Conservation (phyloP, 208 protist genomes). For the Leishmania martiniquensis region DNA sequence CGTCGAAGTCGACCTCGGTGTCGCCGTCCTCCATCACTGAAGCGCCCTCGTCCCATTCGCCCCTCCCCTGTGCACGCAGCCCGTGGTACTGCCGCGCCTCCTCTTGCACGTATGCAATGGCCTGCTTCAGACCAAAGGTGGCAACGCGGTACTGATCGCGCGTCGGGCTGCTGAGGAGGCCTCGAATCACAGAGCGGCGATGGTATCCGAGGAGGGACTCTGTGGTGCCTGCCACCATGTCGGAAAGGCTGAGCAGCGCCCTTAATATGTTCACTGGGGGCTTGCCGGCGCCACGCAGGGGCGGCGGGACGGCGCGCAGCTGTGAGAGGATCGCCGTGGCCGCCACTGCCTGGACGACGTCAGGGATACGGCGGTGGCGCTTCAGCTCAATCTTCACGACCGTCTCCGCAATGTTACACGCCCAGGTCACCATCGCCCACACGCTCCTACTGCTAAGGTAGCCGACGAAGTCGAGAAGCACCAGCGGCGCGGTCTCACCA, state of each 20-base stretch:
- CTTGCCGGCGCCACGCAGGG: slow-evolving; percentile 4
- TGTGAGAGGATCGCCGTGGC: slow-evolving; percentile 67
- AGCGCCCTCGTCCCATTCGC: not conserved
- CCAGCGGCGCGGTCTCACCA: slow-evolving; percentile 47
- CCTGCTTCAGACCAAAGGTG: slow-evolving; percentile 76
- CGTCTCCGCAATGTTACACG: slow-evolving; percentile 70
- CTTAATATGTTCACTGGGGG: slow-evolving; percentile 33
- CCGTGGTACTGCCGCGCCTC: slow-evolving; percentile 35
- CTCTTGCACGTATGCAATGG: slow-evolving; percentile 57
- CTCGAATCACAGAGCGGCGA: slow-evolving; percentile 44
- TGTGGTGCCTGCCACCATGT: slow-evolving; percentile 40
- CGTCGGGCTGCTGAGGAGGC: slow-evolving; percentile 47
- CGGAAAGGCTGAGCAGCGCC: slow-evolving; percentile 48
- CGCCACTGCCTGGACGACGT: slow-evolving; percentile 32
- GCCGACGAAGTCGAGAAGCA: slow-evolving; percentile 74
- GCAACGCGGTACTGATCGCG: slow-evolving; percentile 61
- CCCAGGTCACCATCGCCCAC: slow-evolving; percentile 70
- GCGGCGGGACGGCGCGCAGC: slow-evolving; percentile 52
- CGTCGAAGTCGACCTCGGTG: not conserved
- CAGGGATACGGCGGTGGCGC: slow-evolving; percentile 38
- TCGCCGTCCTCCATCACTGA: slow-evolving; percentile 7
- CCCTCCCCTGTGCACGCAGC: not conserved
- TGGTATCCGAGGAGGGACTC: slow-evolving; percentile 67
- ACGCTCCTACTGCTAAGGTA: slow-evolving; percentile 55
- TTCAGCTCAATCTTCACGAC: slow-evolving; percentile 48